Percentiles rank a stretch among this genome's conserved stretches.
These are phyloP conservation scores for Xylariaceae sp. DNA, from an alignment of 2,329 filamentous ascomycete genomes.

Conservation along the genomic window DNA sequence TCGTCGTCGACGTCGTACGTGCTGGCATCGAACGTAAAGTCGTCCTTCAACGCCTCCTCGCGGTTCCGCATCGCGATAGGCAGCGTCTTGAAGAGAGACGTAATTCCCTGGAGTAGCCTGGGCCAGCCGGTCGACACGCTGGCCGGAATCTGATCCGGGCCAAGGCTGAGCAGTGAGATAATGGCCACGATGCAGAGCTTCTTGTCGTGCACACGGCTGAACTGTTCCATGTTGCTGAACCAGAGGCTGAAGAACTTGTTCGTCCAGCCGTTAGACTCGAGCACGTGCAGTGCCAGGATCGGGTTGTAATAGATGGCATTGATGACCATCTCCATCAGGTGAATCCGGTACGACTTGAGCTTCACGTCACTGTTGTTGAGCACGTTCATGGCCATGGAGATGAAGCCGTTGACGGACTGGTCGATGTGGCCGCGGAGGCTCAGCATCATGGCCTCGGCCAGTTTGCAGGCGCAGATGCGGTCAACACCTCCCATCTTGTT, in stretches of 20 bases:
- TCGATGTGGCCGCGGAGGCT: constrained; percentile 86
- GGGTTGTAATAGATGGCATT: constrained; percentile 98
- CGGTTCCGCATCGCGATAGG: constrained; percentile 85
- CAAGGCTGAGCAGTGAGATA: constrained; percentile 73
- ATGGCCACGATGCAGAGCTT: constrained; percentile 96
- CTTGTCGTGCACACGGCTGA: constrained; percentile 95
- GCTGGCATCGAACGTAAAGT: constrained; percentile 64
- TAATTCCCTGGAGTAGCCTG: constrained; percentile 78
- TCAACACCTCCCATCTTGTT: constrained; percentile 91
- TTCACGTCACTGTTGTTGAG: constrained; percentile 71
- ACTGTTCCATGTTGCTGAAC: constrained; percentile 94
- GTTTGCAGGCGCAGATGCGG: constrained; percentile 93
- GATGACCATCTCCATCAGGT: constrained; percentile 98
- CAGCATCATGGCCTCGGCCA: constrained; percentile 95
- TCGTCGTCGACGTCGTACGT: constrained; percentile 63
- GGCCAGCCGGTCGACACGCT: constrained; percentile 96
- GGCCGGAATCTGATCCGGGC: constrained; percentile 74
- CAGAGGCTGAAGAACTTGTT: constrained; percentile 98
- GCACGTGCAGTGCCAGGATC: constrained; percentile 70
- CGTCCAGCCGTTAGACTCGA: constrained; percentile 91
- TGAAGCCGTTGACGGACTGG: constrained; percentile 81
- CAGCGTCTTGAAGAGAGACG: constrained; percentile 84
- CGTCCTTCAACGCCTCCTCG: constrained; percentile 86
- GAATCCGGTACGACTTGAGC: constrained; percentile 89
- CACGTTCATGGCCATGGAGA: constrained; percentile 81